These are phyloP conservation scores for Colletotrichum tanaceti DNA, from an alignment of 2,329 filamentous ascomycete genomes.

Conservation along the genomic window DNA sequence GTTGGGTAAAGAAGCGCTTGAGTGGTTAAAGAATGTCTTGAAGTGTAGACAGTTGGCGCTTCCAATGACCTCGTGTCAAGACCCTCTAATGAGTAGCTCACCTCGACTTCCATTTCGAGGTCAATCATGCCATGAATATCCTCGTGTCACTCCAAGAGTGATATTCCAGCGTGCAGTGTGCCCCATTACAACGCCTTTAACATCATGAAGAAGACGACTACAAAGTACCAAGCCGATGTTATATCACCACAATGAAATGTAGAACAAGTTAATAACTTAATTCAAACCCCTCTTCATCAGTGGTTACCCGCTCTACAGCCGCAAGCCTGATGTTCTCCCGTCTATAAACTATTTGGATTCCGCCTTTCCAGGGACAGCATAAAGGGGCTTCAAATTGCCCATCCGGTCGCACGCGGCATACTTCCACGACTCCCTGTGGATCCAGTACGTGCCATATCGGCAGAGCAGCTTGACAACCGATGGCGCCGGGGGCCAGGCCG, in stretches of 20 bases:
- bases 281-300: background rate
- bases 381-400: slow-evolving; percentile 44
- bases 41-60: no score
- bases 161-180: no score
- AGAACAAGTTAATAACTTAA: no score
- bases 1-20: no score
- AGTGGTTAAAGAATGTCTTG: no score
- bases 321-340: background rate
- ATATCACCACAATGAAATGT: no score
- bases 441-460: slow-evolving; percentile 40
- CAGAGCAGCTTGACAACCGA: slow-evolving; percentile 41
- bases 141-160: slow-evolving; percentile 40
- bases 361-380: slow-evolving; percentile 41
- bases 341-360: background rate
- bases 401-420: slow-evolving; percentile 45
- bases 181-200: no score
- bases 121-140: slow-evolving; percentile 51
- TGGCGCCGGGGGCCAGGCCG: slow-evolving; percentile 37
- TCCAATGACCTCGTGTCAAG: no score
- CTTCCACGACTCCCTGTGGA: slow-evolving; percentile 44
- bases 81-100: no score
- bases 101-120: no score
- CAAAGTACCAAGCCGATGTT: no score
- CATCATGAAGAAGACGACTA: background rate
- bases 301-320: no score